Base-by-base conservation (phyloP, 163 green algal species). In the Scenedesmus sp. region DNA sequence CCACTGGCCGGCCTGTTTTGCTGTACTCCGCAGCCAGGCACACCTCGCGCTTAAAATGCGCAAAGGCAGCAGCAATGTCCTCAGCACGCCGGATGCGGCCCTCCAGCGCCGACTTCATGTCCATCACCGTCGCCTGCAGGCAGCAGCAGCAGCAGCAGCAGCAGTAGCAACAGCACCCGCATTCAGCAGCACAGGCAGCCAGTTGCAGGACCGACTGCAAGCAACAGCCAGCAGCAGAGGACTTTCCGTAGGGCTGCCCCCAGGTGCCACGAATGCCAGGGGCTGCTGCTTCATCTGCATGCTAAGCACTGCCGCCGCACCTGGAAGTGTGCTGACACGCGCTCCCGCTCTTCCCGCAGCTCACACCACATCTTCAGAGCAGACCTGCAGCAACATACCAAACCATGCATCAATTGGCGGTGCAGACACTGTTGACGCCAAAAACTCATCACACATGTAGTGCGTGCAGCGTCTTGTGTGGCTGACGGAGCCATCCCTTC, bases 31-130 rank as follows among this genome's bases (percentile, higher is more conserved):
- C 90, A 16, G 51, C 90, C 91, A 95, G 94, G 43, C 94, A 93
- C 86, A 97, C 95, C 93, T 98, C 95, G 42, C 96, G 85, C n/a
- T 95, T 95, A 81, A 97, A 97, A 85, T 95, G 93, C 42, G 93
- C 92, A 90, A 96, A 96, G 10, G 94, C 93, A 81, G 93, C 93
- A 49, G 73, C 83, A 59, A 96, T 95, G 46, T 97, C 93, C 30
- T 96, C 93, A 13, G 93, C 93, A 9, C 94, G 92, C 90, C 93
- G 91, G 72, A 95, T 95, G 81, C 93, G 92, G 43, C 94, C 93
- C 82, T 93, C 91, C 35, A 94, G 88, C 46, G 40, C 85, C 22
- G 43, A 79, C 81, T 93, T 92, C 80, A 93, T 83, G 42, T 91
- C 92, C 92, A 78, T 86, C 37, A 88, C 90, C 46, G 37, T 33